Evolutionary conservation across 139 green algal species (phyloP), one percentile per base, ranked within the genome.

Genomic region (Coelastrella sp.): DNA sequence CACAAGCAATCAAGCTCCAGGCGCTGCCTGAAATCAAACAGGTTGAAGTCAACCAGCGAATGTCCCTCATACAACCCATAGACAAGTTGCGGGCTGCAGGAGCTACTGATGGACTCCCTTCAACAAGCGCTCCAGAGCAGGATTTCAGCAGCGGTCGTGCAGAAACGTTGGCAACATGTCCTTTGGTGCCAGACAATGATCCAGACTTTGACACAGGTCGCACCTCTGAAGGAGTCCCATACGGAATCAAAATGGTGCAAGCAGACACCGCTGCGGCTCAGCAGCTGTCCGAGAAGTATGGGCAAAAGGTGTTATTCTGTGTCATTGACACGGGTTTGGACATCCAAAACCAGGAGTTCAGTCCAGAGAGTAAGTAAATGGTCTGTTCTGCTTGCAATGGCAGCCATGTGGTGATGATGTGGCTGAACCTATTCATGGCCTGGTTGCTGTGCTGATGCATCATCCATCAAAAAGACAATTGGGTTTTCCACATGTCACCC

Each of bases 281-380:
- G 24, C 20, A 58, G 6, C 8, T 80, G 8, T n/a, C 12, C 0
- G 19, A 27, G 9, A 7, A 73, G 20, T 27, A 24, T 49, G 68
- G 56, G 7, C 12, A 63, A 19, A 66, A 68, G 22, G 84, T 88
- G 68, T 24, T 88, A n/a, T 88, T 17, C n/a, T 88, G 84, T 17
- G 84, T 88, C 27, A 88, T 88, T 58, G 84, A 88, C 68, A 81
- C 84, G 56, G 84, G 84, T 4, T 22, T 88, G 17, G 84, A 88
- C 60, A 78, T 19, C 3, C n/a, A n/a, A 20, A 78, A 78, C 70
- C 17, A 25, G 19, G 70, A 78, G 70, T 78, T 78, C 6, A 22
- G 14, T 22, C 12, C 12, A 72, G 63, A 17, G 12, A 17, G 63
- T 14, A 17, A 72, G 12, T 72, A 4, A 1, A 3, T 14, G 63